phyloP scores from a whole-genome alignment of 148 eudicot species.

The Vaccinium corymbosum region DNA sequence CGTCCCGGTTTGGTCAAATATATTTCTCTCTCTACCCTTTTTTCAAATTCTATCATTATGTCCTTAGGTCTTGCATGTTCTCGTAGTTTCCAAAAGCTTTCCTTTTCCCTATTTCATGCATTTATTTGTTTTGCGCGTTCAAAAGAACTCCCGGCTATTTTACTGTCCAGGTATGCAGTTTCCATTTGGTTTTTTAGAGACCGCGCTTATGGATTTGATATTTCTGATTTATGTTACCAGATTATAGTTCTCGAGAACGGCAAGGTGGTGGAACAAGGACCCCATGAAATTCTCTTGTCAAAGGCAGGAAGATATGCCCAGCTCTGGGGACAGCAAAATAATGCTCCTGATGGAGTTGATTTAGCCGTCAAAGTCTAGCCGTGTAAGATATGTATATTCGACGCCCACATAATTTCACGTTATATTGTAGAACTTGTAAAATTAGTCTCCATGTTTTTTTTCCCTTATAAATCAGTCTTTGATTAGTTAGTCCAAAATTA shows the following conservation, averaged over 20 bases:
- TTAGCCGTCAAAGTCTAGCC: constrained; percentile 38
- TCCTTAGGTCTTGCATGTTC: not conserved
- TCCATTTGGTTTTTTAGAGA: not conserved
- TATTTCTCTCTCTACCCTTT: not conserved
- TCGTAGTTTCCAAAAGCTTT: not conserved
- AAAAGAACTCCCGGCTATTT: not conserved
- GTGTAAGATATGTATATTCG: constrained; percentile 1
- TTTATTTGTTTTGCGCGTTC: not conserved
- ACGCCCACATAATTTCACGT: not conserved
- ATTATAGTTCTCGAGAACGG: constrained; percentile 91
- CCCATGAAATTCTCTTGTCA: constrained; percentile 70
- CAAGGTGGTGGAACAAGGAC: constrained; percentile 91
- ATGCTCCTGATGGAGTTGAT: constrained; percentile 56
- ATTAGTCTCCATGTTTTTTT: not conserved
- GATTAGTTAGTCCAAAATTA: not conserved
- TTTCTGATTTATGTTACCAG: constrained; percentile 31
- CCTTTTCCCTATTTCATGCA: not conserved
- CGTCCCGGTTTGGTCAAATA: not conserved
- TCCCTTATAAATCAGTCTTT: not conserved
- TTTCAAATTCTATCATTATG: not conserved
- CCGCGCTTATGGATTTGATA: not conserved
- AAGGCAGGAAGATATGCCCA: constrained; percentile 85
- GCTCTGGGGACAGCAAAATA: constrained; percentile 94
- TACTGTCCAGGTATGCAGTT: not conserved
- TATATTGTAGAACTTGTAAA: not conserved